Percentiles rank a stretch among this genome's conserved stretches.
Conservation (phyloP, 2,329 filamentous ascomycete genomes). For the Ophiognomonia clavigignenti-juglandacearum region DNA sequence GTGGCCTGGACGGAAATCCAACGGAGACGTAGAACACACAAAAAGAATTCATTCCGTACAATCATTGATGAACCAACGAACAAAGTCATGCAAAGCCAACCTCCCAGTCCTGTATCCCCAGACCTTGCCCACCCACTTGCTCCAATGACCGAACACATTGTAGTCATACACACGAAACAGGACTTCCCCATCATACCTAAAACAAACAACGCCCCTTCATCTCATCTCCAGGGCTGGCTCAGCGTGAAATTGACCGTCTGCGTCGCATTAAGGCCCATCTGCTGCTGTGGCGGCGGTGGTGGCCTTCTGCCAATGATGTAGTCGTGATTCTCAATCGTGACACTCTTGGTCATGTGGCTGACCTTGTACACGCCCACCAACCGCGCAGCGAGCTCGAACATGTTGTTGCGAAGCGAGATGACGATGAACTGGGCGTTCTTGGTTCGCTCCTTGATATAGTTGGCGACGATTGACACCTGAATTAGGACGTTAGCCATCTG, state of each 20-base stretch:
- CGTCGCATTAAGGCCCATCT: constrained; percentile 18
- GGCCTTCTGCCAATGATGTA: constrained; percentile 51
- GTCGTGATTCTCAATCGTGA: constrained; percentile 81
- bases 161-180: not conserved
- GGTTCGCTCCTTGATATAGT: constrained; percentile 97
- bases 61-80: constrained; percentile 12
- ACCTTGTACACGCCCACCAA: constrained; percentile 99
- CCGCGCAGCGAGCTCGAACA: constrained; percentile 97
- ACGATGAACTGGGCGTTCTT: constrained; percentile 99
- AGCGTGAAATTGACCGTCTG: constrained; percentile 17
- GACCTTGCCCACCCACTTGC: not conserved
- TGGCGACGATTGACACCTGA: constrained; percentile 92
- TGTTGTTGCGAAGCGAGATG: constrained; percentile 96
- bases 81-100: not conserved
- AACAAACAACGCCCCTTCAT: not conserved
- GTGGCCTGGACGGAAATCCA: not conserved
- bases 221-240: constrained; percentile 16
- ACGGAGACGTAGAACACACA: not conserved
- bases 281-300: constrained; percentile 25
- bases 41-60: constrained; percentile 8
- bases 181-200: not conserved
- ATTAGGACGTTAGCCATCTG: constrained; percentile 10
- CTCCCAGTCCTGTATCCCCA: not conserved
- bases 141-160: not conserved
- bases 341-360: constrained; percentile 96